These are phyloP conservation scores for Carex cristatella DNA, from an alignment of 176 grass and related monocot species.

Conservation along the genomic window DNA sequence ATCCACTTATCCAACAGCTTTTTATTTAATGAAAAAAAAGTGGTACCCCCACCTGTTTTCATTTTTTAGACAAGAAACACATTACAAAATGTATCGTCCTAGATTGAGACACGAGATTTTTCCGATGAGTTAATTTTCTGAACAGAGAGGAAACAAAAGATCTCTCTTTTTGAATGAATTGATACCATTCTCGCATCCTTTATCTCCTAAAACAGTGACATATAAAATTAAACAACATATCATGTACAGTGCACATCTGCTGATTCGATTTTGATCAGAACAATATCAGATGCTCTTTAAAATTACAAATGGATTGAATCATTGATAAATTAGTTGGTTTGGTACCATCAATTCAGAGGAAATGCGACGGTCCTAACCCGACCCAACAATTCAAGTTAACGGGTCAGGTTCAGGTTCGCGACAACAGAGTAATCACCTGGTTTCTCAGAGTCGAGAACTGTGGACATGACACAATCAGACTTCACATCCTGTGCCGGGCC, in stretches of 20 bases:
- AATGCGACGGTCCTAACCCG: background rate
- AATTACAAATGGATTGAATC: background rate
- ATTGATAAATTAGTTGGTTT: background rate
- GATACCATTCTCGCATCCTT: background rate
- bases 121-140: no score
- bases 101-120: no score
- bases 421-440: conserved; percentile 35
- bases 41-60: no score
- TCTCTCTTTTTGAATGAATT: background rate
- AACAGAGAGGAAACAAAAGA: background rate
- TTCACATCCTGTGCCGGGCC: conserved; percentile 56
- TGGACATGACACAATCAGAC: conserved; percentile 64
- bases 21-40: no score
- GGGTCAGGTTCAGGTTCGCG: background rate
- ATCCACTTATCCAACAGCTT: background rate
- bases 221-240: background rate
- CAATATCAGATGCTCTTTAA: background rate
- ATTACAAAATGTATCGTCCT: no score
- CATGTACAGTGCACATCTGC: background rate
- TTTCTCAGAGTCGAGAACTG: conserved; percentile 68
- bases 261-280: background rate
- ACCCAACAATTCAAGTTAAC: background rate
- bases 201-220: background rate
- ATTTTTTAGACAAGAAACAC: no score
- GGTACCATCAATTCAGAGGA: background rate